Conservation (phyloP, 352 stramenopile genomes). For the Globisporangium middletonii region DNA sequence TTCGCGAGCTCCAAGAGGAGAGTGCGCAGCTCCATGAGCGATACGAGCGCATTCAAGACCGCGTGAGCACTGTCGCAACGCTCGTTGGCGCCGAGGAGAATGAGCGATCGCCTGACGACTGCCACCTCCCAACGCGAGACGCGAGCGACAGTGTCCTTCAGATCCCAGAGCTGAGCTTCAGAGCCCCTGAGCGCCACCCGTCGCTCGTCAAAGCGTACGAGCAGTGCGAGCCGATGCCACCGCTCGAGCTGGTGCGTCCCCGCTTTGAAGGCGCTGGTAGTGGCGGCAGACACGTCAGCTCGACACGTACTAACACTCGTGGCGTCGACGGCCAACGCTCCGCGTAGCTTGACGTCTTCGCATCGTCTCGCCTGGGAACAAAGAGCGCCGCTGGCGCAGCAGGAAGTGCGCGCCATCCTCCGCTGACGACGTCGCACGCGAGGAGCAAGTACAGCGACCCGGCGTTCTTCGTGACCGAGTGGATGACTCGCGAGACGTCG, state of each 20-base stretch:
- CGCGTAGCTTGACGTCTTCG: conserved; percentile 32
- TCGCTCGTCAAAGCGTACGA: conserved; percentile 23
- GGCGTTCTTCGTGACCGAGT: conserved; percentile 54
- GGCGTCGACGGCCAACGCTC: neutral
- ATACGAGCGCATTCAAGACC: conserved; percentile 22
- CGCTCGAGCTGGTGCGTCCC: conserved; percentile 31
- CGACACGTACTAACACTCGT: neutral
- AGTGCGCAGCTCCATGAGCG: conserved; percentile 20
- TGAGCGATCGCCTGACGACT: neutral
- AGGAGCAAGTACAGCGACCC: conserved; percentile 57
- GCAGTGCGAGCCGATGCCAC: conserved; percentile 31
- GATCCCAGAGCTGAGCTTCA: conserved; percentile 13
- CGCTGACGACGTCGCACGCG: conserved; percentile 12
- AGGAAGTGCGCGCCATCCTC: neutral
- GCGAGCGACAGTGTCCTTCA: conserved; percentile 20
- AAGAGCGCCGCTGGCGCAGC: neutral
- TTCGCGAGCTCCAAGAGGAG: conserved; percentile 39
- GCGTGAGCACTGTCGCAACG: conserved; percentile 24
- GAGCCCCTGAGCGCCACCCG: conserved; percentile 7
- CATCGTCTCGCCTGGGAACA: conserved; percentile 1
- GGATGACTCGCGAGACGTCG: conserved; percentile 37
- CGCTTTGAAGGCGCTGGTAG: neutral
- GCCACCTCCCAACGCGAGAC: conserved; percentile 15
- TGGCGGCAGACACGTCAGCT: neutral
- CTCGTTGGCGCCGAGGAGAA: conserved; percentile 14